phyloP scores from a whole-genome alignment of 371 early-diverging fungal species.

The Batkoa obscura region DNA sequence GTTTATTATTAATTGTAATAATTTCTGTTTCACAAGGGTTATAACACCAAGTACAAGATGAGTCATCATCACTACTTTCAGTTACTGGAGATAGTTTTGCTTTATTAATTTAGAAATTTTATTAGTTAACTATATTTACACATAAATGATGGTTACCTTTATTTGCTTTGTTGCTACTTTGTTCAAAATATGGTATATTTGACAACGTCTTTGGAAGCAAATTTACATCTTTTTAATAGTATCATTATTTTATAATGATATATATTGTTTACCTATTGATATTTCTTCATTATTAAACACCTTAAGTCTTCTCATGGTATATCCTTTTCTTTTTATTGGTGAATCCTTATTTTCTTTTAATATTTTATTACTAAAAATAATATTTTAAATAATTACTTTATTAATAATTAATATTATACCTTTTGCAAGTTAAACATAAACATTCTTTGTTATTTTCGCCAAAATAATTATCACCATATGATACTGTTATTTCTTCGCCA shows the following conservation, averaged over 20 bases:
- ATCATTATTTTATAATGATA: neutral
- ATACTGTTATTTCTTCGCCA: constrained; percentile 75
- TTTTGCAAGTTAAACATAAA: constrained; percentile 76
- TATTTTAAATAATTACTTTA: constrained; percentile 6
- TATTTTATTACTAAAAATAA: constrained; percentile 7
- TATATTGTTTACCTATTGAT: constrained; percentile 16
- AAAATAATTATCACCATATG: constrained; percentile 78
- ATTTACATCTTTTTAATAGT: neutral
- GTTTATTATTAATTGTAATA: neutral
- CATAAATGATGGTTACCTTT: no score
- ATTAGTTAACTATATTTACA: no score
- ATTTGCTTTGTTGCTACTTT: no score
- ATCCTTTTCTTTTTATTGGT: neutral
- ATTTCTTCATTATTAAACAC: neutral
- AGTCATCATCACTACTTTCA: no score
- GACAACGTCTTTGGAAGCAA: no score
- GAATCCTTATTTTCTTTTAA: neutral
- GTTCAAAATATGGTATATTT: no score
- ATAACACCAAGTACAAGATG: neutral
- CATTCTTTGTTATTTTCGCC: constrained; percentile 73
- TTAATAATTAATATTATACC: neutral
- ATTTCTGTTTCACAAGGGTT: neutral
- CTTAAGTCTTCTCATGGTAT: neutral
- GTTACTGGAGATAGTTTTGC: no score
- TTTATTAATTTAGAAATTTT: no score